Base-by-base conservation (phyloP, 768 basidiomycete genomes). In the Kwoniella shandongensis region DNA sequence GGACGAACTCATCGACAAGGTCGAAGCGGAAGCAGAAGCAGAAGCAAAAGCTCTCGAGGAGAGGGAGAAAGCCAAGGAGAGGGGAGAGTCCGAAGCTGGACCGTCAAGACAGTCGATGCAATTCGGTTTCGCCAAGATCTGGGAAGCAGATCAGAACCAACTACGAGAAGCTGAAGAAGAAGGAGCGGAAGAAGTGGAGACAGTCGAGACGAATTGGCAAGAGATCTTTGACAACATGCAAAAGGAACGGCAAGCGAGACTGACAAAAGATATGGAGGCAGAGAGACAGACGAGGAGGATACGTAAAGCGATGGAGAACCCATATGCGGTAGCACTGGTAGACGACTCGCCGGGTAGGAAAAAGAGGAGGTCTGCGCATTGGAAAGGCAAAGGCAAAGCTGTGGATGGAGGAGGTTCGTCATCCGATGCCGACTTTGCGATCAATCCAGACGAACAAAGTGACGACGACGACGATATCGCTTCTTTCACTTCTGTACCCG, bases 41-140 rank as follows among this genome's bases (percentile, higher is more conserved):
- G 70, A 70, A 38, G 66, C 61, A 5, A 58, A 58, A 25, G 65
- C 51, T 6, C 23, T 65, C 44, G 62, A 54, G 17, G 58, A 63
- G 26, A 42, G 78, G 57, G 85, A 83, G 12, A 82, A 85, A 23
- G 75, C 81, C 6, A 58, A 79, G 56, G 85, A 82, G 11, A 83
- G 85, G 20, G 76, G 81, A 50, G 81, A 81, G 29, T 61, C 23
- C 3, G 79, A 4, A 56, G 54, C n/a, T 82, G 81, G 55, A 81
- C 83, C 44, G 78, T 81, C n/a, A 79, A 80, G 49, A 23, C 62
- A 62, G 49, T 48, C 58, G 35, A 74, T 85, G 27, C 79, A 83
- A 8, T 96, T 97, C 73, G 83, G 83, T 5, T 94, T 93, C 68
- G 91, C 93, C 11, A 92, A 93, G 74, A 82, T 97, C 40, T 97